Base-by-base conservation (phyloP, 1,139 yeast species). In the Magnusiomyces clavatus region DNA sequence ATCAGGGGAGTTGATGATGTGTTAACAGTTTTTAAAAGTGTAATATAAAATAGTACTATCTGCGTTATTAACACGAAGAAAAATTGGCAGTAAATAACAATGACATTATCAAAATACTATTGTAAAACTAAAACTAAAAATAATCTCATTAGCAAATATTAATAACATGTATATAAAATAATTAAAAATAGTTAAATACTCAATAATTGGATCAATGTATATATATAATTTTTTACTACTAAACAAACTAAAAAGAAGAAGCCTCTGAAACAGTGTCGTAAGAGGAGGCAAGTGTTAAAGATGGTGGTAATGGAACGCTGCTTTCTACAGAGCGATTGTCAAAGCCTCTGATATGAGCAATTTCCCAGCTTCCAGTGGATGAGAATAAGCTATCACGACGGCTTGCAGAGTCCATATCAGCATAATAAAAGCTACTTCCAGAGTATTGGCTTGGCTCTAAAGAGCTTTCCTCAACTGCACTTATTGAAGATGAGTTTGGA, bases 181-280 rank as follows among this genome's bases (percentile, higher is more conserved):
- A 8, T 24, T 5, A 24, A 24, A 24, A 24, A 24, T 24, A 24
- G 31, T 24, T 24, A 24, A 24, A 8, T 24, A 24, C 4, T 8
- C 8, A 24, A 8, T 24, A 24, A 24, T 24, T 24, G 6, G 31
- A 24, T 24, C 31, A 8, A 24, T 24, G 31, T 24, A 24, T 24
- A 24, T 24, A 24, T 5, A 24, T 24, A 24, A 24, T 24, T 24
- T 24, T 24, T 24, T 8, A 5, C 31, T 8, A 24, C 31, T 24
- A 24, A 5, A 24, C 31, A 5, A 24, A 12, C 42, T 16, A 20
- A 37, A 35, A n/a, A 31, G 55, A 49, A 36, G 52, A 52, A 2
- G 49, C 55, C 19, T 52, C 55, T 24, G 55, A 52, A 17, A 49
- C 19, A 17, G 51, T 49, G 10, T 47, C 51, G 13, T 41, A 45